Percentiles rank a stretch among this genome's conserved stretches.
These are phyloP conservation scores for Silene uniflora DNA, from an alignment of 148 eudicot genomes.

Conservation along the genomic window DNA sequence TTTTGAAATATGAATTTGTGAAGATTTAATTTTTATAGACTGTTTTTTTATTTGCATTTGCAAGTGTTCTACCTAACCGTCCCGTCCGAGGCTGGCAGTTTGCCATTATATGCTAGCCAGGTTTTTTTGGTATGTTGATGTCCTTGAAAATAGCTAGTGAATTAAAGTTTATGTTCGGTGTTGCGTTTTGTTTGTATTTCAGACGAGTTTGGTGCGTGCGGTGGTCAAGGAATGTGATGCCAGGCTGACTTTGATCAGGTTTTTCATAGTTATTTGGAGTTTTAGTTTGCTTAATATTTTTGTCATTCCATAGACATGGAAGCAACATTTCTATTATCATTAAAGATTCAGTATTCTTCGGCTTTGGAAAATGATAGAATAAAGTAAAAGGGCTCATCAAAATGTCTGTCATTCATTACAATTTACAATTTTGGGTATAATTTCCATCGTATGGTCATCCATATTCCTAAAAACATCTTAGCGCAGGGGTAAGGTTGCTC, in stretches of 20 bases:
- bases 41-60: background rate
- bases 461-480: too few species aligned
- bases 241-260: conserved; percentile 76
- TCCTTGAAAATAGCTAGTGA: background rate
- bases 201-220: conserved; percentile 98
- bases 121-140: background rate
- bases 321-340: background rate
- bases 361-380: background rate
- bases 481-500: too few species aligned
- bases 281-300: too few species aligned
- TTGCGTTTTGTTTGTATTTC: conserved; percentile 22
- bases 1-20: too few species aligned
- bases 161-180: background rate
- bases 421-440: background rate
- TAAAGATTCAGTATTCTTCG: background rate
- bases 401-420: background rate
- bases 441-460: background rate
- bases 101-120: background rate
- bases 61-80: background rate
- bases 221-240: conserved; percentile 92
- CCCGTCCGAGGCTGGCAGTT: background rate
- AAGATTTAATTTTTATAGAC: too few species aligned
- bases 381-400: background rate
- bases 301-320: background rate
- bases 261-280: conserved; percentile 15